phyloP scores from a whole-genome alignment of 192 early-diverging fungal genomes.

The Jimgerdemannia lactiflua region DNA sequence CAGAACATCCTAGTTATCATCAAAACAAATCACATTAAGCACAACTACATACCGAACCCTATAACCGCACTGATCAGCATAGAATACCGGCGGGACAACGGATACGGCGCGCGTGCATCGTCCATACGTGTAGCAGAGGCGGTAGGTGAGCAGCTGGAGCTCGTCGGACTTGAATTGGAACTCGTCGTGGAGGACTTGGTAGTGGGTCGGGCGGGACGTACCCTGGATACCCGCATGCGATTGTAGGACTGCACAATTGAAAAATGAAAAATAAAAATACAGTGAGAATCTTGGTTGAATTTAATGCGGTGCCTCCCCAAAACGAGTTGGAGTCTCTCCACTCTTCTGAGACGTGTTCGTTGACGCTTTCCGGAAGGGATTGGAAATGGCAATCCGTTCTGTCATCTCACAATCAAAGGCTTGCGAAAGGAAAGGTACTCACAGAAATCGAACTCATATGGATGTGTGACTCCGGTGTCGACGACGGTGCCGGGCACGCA shows the following conservation, averaged over 20 bases:
- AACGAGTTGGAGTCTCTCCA: no score
- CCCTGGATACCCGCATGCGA: slow-evolving; percentile 89
- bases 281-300: no score
- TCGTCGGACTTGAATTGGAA: slow-evolving; percentile 67
- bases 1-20: slow-evolving; percentile 16
- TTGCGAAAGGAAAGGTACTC: slow-evolving; percentile 5
- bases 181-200: slow-evolving; percentile 85
- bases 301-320: no score
- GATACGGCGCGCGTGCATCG: slow-evolving; percentile 84
- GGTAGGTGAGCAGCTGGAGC: slow-evolving; percentile 80
- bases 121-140: slow-evolving; percentile 84
- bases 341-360: no score
- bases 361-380: no score
- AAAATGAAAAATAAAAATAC: no score
- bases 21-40: not conserved
- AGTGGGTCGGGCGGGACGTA: slow-evolving; percentile 87
- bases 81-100: slow-evolving; percentile 47
- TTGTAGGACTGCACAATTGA: slow-evolving; percentile 49
- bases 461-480: slow-evolving; percentile 66
- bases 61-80: slow-evolving; percentile 37
- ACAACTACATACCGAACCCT: slow-evolving; percentile 29
- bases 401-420: no score
- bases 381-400: no score
- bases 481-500: slow-evolving; percentile 78
- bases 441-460: slow-evolving; percentile 75